phyloP scores from a whole-genome alignment of 2,329 filamentous ascomycete genomes.

The Trichoderma oligosporum region DNA sequence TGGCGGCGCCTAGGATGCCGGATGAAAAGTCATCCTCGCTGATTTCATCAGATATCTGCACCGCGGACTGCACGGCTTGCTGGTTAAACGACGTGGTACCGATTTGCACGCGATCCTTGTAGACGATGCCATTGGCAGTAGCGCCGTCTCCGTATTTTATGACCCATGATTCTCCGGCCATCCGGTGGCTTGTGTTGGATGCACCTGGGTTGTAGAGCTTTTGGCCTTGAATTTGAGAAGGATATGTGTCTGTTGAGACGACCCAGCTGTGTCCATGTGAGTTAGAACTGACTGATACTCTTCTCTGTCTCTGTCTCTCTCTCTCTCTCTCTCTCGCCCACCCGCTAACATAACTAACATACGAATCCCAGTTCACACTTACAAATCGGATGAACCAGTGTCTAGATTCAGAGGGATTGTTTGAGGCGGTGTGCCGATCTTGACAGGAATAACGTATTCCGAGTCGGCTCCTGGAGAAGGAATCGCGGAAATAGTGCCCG shows the following conservation, averaged over 20 bases:
- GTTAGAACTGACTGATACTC: not conserved
- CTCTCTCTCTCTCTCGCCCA: no score
- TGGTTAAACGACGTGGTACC: slow-evolving; percentile 54
- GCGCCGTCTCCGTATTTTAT: slow-evolving; percentile 65
- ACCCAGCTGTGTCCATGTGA: slow-evolving; percentile 56
- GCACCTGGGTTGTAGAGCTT: slow-evolving; percentile 51
- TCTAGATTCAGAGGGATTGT: slow-evolving; percentile 66
- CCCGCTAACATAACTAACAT: no score
- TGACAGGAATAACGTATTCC: slow-evolving; percentile 59
- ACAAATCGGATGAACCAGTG: slow-evolving; percentile 54
- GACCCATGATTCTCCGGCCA: slow-evolving; percentile 47
- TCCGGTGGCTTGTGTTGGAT: slow-evolving; percentile 41
- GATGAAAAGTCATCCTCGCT: slow-evolving; percentile 34
- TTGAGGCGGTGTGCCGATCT: slow-evolving; percentile 55
- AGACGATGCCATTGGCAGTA: slow-evolving; percentile 60
- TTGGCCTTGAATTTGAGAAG: slow-evolving; percentile 48
- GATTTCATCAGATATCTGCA: slow-evolving; percentile 48
- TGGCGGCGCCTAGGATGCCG: slow-evolving; percentile 37
- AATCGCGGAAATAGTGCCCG: slow-evolving; percentile 27
- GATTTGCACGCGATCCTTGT: slow-evolving; percentile 60
- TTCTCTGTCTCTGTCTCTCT: not conserved
- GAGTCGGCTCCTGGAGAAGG: slow-evolving; percentile 43
- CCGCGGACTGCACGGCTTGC: slow-evolving; percentile 65
- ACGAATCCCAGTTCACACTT: slow-evolving; percentile 20
- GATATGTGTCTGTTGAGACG: slow-evolving; percentile 56